Evolutionary conservation across 768 basidiomycete species (phyloP), one percentile per base, ranked within the genome.

Genomic region (Boletus sp.): DNA sequence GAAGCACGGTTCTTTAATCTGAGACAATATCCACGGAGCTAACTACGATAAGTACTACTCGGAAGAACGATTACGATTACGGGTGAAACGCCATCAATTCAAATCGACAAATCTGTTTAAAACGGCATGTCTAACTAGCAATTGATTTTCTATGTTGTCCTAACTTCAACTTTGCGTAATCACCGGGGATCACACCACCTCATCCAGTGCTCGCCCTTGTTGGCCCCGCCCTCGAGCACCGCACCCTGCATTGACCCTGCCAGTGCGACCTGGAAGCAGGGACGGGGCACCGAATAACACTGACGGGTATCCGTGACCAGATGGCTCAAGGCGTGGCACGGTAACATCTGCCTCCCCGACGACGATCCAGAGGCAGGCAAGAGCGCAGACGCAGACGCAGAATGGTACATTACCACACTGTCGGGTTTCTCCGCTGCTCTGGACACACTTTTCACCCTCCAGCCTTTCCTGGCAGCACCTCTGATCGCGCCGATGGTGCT

Each of bases 211-310:
- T 40, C 18, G 24, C 18, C 39, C 39, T 40, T 40, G 4, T 40
- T 40, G 9, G 39, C 64, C 24, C 66, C 6, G 71, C 72, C 8
- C 58, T 70, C 33, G 55, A 58, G 35, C 66, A 74, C 15, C 53
- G 68, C 18, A 57, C 62, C 67, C 29, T 59, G 59, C 14, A 50
- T 58, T 36, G 58, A 64, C 20, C 52, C 57, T 52, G 24, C 54
- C 35, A 4, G 36, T 3, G 24, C 24, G 24, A 24, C 24, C 65
- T 40, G 17, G 39, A n/a, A 18, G 39, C 8, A 44, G 59, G 50
- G 47, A 72, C 48, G 62, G 65, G 65, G 64, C 7, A 54, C 20
- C 1, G 59, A 73, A 20, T 70, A 73, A 15, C 59, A 60, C 18
- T 36, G 55, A 33, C 67, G 69, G 9, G 54, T 69, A 2, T 18